Evolutionary conservation across 257 asterid genomes (phyloP), one percentile per base, ranked within the genome.

Genomic region (Solanum tarapatanum): DNA sequence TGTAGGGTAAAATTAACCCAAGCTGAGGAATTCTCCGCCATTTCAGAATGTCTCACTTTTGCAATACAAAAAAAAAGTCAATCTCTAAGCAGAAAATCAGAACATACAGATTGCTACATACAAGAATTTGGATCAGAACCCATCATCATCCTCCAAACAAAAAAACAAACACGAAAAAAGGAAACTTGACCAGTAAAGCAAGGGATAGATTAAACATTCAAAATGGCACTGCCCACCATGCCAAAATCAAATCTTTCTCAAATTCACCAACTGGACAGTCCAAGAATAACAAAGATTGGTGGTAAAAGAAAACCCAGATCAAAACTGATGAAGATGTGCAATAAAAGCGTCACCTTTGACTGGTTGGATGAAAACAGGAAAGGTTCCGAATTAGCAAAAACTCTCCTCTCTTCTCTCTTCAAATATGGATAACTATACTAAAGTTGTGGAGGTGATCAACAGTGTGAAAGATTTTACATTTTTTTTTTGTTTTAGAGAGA

Each of bases 271-370:
- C 23, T 10, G 68, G 33, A 82, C 48, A 76, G 83, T 66, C 51
- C 45, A 33, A 74, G 35, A 79, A 48, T 70, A 84, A 24, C 51
- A 19, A 13, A 83, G 87, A 24, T 8, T 11, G 32, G 30, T 88
- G 26, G 43, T 11, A 10, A 12, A 60, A 68, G 82, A 11, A 68
- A 86, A 32, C 77, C 77, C 82, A 64, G 32, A 84, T 33, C 55
- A 55, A 75, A 87, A 90, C 84, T 75, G 41, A 82, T 30, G 89
- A 32, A 43, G 48, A 85, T 26, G 37, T 51, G 55, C 83, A 76
- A 76, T 13, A 88, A 75, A 84, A 82, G 37, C 60, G 33, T 88
- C 87, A 94, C 98, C 98, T 93, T 80, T 84, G 88, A 87, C 91
- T 88, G 64, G 84, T 41, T 8, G 62, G 85, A 80, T 45, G 28